These are phyloP conservation scores for Ceratocystis smalleyi DNA, from an alignment of 2,329 filamentous ascomycete species.

Conservation along the genomic window DNA sequence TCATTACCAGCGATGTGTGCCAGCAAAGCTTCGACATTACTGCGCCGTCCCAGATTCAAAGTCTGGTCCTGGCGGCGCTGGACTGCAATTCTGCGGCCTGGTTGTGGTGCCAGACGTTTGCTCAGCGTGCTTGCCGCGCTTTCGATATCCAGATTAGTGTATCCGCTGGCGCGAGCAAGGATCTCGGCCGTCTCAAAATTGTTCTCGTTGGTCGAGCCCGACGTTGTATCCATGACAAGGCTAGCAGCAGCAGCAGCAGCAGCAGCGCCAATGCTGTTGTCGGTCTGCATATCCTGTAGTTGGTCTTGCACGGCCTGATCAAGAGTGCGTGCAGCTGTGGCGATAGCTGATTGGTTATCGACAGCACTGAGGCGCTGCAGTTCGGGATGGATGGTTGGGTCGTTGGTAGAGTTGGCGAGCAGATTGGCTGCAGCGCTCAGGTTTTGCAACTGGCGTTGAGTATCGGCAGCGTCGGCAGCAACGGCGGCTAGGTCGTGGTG, in stretches of 20 bases:
- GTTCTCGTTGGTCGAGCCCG: conserved; percentile 6
- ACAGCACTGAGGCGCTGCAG: conserved; percentile 20
- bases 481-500: conserved; percentile 15
- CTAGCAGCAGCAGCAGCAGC: conserved; percentile 14
- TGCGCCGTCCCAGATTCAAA: conserved; percentile 41
- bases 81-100: conserved; percentile 33
- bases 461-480: conserved; percentile 13
- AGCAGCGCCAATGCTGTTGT: conserved; percentile 11
- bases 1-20: conserved; percentile 40
- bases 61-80: conserved; percentile 39
- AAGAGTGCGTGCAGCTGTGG: conserved; percentile 10
- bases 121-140: conserved; percentile 31
- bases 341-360: conserved; percentile 1
- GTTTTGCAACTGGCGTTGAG: conserved; percentile 17
- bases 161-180: conserved; percentile 34
- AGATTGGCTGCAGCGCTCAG: conserved; percentile 22
- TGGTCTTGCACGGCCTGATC: conserved; percentile 19
- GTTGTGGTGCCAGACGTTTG: conserved; percentile 36
- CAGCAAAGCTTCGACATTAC: conserved; percentile 45
- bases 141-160: conserved; percentile 33
- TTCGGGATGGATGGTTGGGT: conserved; percentile 20
- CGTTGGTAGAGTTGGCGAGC: conserved; percentile 22
- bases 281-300: conserved; percentile 18
- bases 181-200: conserved; percentile 30
- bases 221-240: conserved; percentile 10